Percentiles rank a stretch among this genome's conserved stretches.
phyloP scores from a whole-genome alignment of 768 basidiomycete genomes.

The Phaffia australis region DNA sequence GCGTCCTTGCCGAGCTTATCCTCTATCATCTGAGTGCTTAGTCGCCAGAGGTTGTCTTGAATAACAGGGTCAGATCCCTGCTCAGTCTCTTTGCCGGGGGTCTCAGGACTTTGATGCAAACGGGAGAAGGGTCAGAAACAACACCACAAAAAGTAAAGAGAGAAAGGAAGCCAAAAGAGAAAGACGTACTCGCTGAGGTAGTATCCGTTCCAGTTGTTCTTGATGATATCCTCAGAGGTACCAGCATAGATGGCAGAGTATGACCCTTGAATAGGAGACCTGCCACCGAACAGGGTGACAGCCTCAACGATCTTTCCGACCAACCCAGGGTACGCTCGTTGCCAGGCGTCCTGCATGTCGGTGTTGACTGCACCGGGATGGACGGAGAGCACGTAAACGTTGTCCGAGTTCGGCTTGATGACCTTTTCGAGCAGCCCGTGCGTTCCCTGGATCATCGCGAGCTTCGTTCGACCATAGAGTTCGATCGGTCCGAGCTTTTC shows the following conservation, averaged over 20 bases:
- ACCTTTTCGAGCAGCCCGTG: conserved; percentile 33
- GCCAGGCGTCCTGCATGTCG: conserved; percentile 33
- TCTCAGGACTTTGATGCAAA: too few species aligned
- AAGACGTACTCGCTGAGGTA: conserved; percentile 31
- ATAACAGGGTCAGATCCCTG: too few species aligned
- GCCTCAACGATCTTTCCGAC: conserved; percentile 29
- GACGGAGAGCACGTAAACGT: conserved; percentile 34
- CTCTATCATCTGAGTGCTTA: too few species aligned
- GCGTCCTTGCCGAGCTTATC: too few species aligned
- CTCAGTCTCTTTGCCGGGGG: too few species aligned
- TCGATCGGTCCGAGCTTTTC: conserved; percentile 32
- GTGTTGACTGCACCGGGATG: conserved; percentile 37
- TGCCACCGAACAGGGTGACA: conserved; percentile 27
- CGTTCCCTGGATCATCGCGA: conserved; percentile 42
- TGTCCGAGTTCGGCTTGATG: conserved; percentile 35
- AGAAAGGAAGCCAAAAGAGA: not conserved
- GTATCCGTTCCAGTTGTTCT: conserved; percentile 32
- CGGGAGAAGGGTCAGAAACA: too few species aligned
- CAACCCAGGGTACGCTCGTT: conserved; percentile 33
- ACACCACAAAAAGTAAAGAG: too few species aligned
- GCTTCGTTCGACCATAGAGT: conserved; percentile 42
- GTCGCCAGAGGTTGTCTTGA: too few species aligned
- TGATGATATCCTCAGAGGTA: conserved; percentile 29
- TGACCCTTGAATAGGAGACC: conserved; percentile 31
- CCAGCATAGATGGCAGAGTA: conserved; percentile 33